Evolutionary conservation across 2,329 filamentous ascomycete genomes (phyloP), one percentile per base, ranked within the genome.

Genomic region (Elsinoe fawcettii): DNA sequence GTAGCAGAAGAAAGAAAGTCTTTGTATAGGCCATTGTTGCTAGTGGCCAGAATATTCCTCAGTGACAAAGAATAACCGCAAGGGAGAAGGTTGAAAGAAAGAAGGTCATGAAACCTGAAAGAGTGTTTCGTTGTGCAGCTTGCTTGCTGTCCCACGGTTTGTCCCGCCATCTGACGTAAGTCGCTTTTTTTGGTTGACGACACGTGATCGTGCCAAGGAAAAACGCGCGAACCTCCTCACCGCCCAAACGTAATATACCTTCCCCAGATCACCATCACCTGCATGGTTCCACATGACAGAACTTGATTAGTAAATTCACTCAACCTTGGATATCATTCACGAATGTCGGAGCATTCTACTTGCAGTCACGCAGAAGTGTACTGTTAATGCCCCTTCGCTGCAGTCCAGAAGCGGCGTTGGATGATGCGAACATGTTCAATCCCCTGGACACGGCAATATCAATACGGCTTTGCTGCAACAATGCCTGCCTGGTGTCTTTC

Each of bases 11-110:
- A 14, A 61, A 23, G n/a, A 61, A 20, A 22, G 53, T 34, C 32
- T 58, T 62, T 2, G 53, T 57, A 23, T 56, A 51, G n/a, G 58
- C 47, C 65, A 65, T 66, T 46, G 36, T 57, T 56, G 18, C 43
- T 36, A 16, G 6, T 41, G 46, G 32, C 47, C 43, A 20, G 32
- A 11, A 18, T 46, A 37, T 20, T 8, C 7, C 9, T 43, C 18
- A 46, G 20, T 39, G 32, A 43, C 53, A 43, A 46, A 32, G 36
- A 41, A 25, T 16, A 34, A 54, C 8, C 39, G 30, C 3, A 14
- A 3, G 12, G 39, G 51, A 11, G 51, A 39, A 39, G 23, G 32
- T 37, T 30, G 46, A 51, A 51, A 32, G 30, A 34, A 51, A 34
- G 16, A 34, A 34, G 6, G 8, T 34, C 5, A 6, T 53, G 49